Conservation (phyloP, 257 asterid species). For the Haberlea rhodopensis region DNA sequence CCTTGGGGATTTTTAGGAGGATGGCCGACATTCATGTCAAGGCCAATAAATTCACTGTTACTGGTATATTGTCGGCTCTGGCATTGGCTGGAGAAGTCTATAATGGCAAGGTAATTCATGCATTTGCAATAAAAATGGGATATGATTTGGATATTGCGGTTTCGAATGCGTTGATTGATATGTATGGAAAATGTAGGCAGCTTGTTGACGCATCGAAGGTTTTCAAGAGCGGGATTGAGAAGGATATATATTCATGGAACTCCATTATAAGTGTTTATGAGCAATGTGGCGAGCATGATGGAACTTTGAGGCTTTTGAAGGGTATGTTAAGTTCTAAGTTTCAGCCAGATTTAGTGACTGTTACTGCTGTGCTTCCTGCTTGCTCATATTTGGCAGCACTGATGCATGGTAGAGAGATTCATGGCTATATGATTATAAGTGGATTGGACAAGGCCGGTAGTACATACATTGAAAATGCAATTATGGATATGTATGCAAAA, state of each 20-base stretch:
- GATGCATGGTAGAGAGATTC: constrained; percentile 68
- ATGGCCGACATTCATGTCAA: constrained; percentile 48
- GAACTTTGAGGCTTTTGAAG: constrained; percentile 52
- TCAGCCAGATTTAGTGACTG: constrained; percentile 68
- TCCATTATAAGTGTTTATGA: constrained; percentile 67
- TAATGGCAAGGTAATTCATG: constrained; percentile 59
- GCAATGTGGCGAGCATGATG: constrained; percentile 72
- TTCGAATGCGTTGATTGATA: constrained; percentile 68
- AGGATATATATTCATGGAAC: constrained; percentile 88
- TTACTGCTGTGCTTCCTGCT: constrained; percentile 73
- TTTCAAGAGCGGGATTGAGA: constrained; percentile 48
- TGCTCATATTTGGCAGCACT: constrained; percentile 65
- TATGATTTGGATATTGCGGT: constrained; percentile 47
- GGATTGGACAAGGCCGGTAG: constrained; percentile 35
- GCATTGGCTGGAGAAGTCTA: constrained; percentile 49
- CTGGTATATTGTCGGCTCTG: too few relatives aligned
- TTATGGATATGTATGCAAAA: constrained; percentile 91
- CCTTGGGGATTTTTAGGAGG: constrained; percentile 48
- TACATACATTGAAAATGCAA: constrained; percentile 51
- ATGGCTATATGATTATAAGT: constrained; percentile 51
- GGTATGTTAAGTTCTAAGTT: constrained; percentile 51
- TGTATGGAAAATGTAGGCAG: constrained; percentile 80
- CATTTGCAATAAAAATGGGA: constrained; percentile 52
- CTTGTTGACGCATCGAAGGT: constrained; percentile 47
- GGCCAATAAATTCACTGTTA: constrained; percentile 54